These are phyloP conservation scores for Salvia hispanica DNA, from an alignment of 257 asterid genomes.

Conservation along the genomic window DNA sequence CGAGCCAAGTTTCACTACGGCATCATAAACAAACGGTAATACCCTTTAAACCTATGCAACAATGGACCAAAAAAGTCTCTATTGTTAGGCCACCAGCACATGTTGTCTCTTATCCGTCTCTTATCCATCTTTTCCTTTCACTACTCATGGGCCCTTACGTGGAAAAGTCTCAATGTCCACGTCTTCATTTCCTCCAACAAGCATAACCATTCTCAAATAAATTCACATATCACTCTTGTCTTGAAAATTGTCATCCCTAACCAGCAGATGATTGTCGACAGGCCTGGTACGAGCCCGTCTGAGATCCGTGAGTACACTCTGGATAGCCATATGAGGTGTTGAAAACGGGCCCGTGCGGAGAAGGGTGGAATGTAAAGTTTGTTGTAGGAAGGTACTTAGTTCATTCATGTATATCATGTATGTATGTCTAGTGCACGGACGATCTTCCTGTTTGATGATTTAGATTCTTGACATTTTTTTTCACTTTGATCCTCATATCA, in stretches of 20 bases:
- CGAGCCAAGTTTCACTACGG: constrained; percentile 84
- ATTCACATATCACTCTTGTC: too few species aligned
- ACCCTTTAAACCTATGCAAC: not conserved
- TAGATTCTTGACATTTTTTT: constrained; percentile 15
- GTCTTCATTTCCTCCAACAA: not conserved
- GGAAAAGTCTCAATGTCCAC: too few species aligned
- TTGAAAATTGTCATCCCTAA: not conserved
- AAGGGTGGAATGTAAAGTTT: constrained; percentile 19
- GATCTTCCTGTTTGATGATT: constrained; percentile 8
- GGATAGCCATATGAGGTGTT: constrained; percentile 66
- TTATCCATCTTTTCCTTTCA: too few species aligned
- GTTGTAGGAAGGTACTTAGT: not conserved
- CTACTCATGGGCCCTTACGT: too few species aligned
- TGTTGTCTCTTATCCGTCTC: too few species aligned
- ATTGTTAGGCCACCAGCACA: too few species aligned
- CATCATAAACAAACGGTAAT: constrained; percentile 82
- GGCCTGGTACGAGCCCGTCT: constrained; percentile 96
- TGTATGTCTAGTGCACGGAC: not conserved
- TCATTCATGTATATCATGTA: not conserved
- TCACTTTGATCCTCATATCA: constrained; percentile 9
- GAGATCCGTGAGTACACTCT: constrained; percentile 79
- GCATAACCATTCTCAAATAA: not conserved
- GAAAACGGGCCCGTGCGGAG: constrained; percentile 11
- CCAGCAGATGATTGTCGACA: constrained; percentile 35
- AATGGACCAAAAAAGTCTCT: too few species aligned